These are phyloP conservation scores for Taxillus chinensis DNA, from an alignment of 164 flowering plant genomes.

Conservation along the genomic window DNA sequence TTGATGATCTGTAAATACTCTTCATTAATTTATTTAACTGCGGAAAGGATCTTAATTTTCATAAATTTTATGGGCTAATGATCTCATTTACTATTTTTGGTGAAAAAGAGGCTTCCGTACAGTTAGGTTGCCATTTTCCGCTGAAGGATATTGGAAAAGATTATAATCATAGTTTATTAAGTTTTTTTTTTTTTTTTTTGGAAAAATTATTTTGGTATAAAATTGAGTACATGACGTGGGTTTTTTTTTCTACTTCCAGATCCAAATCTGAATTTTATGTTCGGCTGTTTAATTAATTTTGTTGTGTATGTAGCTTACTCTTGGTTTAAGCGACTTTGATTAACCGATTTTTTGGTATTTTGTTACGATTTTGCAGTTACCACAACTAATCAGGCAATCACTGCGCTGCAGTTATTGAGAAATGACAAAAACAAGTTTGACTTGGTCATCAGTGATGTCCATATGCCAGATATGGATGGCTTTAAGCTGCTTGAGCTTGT, in stretches of 20 bases:
- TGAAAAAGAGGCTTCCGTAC: too few species aligned
- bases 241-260: not conserved
- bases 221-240: too few species aligned
- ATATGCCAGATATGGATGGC: slow-evolving; percentile 56
- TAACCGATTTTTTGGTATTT: not conserved
- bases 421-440: slow-evolving; percentile 36
- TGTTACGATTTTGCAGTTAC: slow-evolving; percentile 25
- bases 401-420: slow-evolving; percentile 34
- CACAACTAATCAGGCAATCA: slow-evolving; percentile 26
- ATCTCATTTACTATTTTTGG: too few species aligned
- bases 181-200: too few species aligned
- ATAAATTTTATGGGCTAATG: too few species aligned
- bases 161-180: too few species aligned
- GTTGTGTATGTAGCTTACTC: not conserved
- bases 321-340: slow-evolving; percentile 6
- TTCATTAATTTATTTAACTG: too few species aligned
- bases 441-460: slow-evolving; percentile 47
- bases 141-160: too few species aligned
- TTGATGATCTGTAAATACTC: too few species aligned
- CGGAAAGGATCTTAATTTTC: too few species aligned
- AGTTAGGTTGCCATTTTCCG: too few species aligned
- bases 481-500: slow-evolving; percentile 47
- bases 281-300: not conserved
- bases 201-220: too few species aligned
- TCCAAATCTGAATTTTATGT: not conserved